Evolutionary conservation across 2,329 filamentous ascomycete species (phyloP), one percentile per base, ranked within the genome.

Genomic region (Didymella sp.): DNA sequence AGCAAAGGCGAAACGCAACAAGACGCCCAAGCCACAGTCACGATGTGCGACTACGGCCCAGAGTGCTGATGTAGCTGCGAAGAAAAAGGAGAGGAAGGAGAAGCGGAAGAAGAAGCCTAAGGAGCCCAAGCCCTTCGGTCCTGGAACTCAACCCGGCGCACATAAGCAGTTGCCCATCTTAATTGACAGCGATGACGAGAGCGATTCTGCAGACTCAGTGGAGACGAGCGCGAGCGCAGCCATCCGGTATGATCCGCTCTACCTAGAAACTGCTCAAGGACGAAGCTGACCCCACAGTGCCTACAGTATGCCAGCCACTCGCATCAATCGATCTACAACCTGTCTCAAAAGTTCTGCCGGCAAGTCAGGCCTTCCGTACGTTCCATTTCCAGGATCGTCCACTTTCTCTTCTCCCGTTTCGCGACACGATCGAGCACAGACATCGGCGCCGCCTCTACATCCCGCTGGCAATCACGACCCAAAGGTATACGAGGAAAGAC

Each of bases 101-200:
- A 7, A 33, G 30, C 15, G 13, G 11, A 31, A 15, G 28, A 13
- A 31, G 12, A 35, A 17, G 31, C 8, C n/a, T 9, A 11, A 21
- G 33, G 41, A 22, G 7, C 28, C 19, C 2, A 41, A 47, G 22
- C 37, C 46, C 5, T 17, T 35, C 3, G 30, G 37, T 4, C 27
- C 49, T 11, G 27, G 44, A 0, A 51, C 35, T 9, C 49, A 31
- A 4, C 24, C 55, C 4, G 60, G 60, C 21, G 31, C 55, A n/a
- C 52, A 45, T 1, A 27, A 44, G 9, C 12, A 54, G 0, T 12
- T 33, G 1, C 63, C 63, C 11, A 66, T 66, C 21, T 53, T 40
- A 2, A 59, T 66, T 27, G 55, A 60, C n/a, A 60, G 60, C 40
- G 46, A 47, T 9, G 52, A 56, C 2, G 40, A 41, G 3, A 22